Percentiles rank a stretch among this genome's conserved stretches.
Conservation (phyloP, 1,284 basidiomycete genomes). For the Cerioporus squamosus region DNA sequence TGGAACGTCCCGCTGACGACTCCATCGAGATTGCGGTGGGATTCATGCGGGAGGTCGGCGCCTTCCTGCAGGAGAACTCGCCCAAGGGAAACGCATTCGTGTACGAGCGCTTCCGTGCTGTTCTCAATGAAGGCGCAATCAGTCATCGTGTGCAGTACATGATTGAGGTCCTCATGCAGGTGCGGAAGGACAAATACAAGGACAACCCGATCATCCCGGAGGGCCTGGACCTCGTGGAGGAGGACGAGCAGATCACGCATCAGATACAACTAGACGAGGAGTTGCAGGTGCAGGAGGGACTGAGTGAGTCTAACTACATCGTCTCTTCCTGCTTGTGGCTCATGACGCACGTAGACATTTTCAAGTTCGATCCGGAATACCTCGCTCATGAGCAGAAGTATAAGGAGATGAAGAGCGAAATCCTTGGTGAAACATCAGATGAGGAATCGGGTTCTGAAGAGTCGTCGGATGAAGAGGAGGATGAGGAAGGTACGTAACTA, state of each 20-base stretch:
- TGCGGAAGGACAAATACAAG: constrained; percentile 98
- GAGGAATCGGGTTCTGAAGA: constrained; percentile 64
- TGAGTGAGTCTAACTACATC: constrained; percentile 67
- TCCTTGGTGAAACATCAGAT: constrained; percentile 82
- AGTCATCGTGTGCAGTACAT: constrained; percentile 98
- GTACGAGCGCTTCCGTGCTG: constrained; percentile 95
- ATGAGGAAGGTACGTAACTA: constrained; percentile 50
- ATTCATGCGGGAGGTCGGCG: constrained; percentile 96
- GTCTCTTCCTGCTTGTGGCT: constrained; percentile 8
- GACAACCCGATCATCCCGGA: constrained; percentile 95
- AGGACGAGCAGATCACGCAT: constrained; percentile 97
- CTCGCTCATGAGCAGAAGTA: constrained; percentile 95
- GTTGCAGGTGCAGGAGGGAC: constrained; percentile 90
- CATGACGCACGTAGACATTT: constrained; percentile 69
- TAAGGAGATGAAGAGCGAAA: constrained; percentile 89
- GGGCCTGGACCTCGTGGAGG: constrained; percentile 95
- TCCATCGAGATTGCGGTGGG: constrained; percentile 98
- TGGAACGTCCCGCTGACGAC: constrained; percentile 96
- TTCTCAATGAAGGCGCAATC: constrained; percentile 94
- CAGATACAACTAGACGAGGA: constrained; percentile 92
- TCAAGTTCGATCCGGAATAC: constrained; percentile 93
- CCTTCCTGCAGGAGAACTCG: constrained; percentile 92
- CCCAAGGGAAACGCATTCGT: constrained; percentile 94
- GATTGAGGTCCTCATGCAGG: constrained; percentile 99
- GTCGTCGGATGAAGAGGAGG: constrained; percentile 64